Evolutionary conservation across 2,329 filamentous ascomycete genomes (phyloP), one percentile per base, ranked within the genome.

Genomic region (Helotiales sp.): DNA sequence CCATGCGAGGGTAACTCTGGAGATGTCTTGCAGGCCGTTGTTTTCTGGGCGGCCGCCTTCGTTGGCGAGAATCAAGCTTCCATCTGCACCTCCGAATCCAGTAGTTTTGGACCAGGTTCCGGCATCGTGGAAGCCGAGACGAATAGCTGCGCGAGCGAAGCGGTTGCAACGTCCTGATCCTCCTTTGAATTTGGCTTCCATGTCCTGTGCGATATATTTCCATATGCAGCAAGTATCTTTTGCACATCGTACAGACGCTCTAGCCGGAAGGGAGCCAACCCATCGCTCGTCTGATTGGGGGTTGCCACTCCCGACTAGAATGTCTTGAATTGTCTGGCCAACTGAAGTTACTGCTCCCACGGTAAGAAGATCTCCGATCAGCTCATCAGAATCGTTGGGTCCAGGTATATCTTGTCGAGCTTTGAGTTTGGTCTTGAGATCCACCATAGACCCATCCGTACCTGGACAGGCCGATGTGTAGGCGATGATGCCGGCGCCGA

Each of bases 321-420:
- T 67, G 15, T 70, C 54, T 26, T 67, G 30, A 5, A 70, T 52
- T 3, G 62, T 55, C 26, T 63, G 54, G 4, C 68, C 68, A 15
- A 61, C 55, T 20, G 65, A n/a, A 3, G 59, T 70, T 2, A 54
- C 67, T 13, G 47, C 63, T 26, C 65, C 63, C 0, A 55, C 37
- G 7, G 65, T 67, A 15, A 59, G 61, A 28, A 89, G 60, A 85
- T 93, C 26, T 92, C 92, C 6, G 97, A 93, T 80, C 91, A 97
- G 75, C 87, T 98, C 47, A 82, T 92, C 71, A 88, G 91, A 72
- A 85, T 87, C 73, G 88, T 57, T 57, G 8, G 52, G 30, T 24
- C 52, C 52, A 22, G 50, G 50, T 5, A 13, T 24, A 17, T 47
- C 26, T 37, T 37, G 30, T 22, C 52, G 30, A 34, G 52, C 24